Evolutionary conservation across 768 basidiomycete genomes (phyloP), one percentile per base, ranked within the genome.

Genomic region (Tulasnella sp.): DNA sequence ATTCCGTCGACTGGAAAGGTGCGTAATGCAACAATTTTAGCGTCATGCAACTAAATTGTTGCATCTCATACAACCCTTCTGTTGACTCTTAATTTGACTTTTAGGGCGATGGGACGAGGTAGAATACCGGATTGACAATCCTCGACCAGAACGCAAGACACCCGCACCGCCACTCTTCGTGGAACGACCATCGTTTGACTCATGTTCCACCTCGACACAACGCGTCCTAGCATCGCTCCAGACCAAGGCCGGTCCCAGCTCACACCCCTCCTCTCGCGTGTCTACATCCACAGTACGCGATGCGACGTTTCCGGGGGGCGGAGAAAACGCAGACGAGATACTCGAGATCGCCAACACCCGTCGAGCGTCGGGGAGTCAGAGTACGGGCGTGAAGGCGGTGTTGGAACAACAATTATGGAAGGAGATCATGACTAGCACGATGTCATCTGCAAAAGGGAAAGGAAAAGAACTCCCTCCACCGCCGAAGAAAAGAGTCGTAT

Each of bases 31-130:
- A 55, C 15, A 36, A 53, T 32, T 48, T 58, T n/a, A n/a, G n/a
- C n/a, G n/a, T n/a, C n/a, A n/a, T n/a, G n/a, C n/a, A n/a, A n/a
- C n/a, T n/a, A n/a, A n/a, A n/a, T n/a, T n/a, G n/a, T n/a, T n/a
- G n/a, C n/a, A 12, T 39, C 5, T 54, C n/a, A 19, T 49, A 6
- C 3, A 2, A 17, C 12, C 17, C 40, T 46, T 1, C 6, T 1
- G 14, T 15, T 37, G 34, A 49, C 12, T 11, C 15, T 17, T 21
- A 23, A 42, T 23, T 19, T 34, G 25, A 2, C 41, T 14, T 46
- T 48, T 64, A 81, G 81, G 83, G 31, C 71, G 80, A 56, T 83
- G 83, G 58, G 78, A 82, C 29, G 84, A 86, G 65, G 72, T 68
- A 6, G 70, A 64, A 27, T 87, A 88, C 65, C 71, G 75, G 45